Conservation (phyloP, 2,329 filamentous ascomycete species). For the Xylaria sp. region DNA sequence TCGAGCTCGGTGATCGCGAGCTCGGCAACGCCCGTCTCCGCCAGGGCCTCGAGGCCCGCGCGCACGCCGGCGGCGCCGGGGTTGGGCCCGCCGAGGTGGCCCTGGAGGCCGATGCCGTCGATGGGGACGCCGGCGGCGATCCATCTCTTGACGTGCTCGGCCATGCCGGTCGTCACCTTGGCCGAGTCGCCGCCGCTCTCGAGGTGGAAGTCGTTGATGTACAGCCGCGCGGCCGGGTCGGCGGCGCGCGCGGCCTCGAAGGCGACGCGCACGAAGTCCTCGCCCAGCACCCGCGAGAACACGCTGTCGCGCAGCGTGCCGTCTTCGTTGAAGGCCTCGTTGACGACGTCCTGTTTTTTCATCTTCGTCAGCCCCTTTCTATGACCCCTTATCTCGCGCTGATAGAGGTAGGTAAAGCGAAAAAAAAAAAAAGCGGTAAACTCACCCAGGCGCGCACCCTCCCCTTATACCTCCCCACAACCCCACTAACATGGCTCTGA, state of each 20-base stretch:
- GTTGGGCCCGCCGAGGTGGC: conserved; percentile 44
- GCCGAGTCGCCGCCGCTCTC: conserved; percentile 58
- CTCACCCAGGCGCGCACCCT: conserved; percentile 57
- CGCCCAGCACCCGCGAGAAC: conserved; percentile 67
- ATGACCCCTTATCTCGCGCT: background rate
- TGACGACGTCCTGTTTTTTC: conserved; percentile 55
- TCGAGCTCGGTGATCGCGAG: conserved; percentile 61
- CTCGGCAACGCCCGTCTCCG: conserved; percentile 46
- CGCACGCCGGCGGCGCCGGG: conserved; percentile 42
- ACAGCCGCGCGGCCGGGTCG: conserved; percentile 68
- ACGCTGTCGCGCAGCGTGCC: conserved; percentile 60
- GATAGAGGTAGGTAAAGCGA: no score
- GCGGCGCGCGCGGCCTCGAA: conserved; percentile 66
- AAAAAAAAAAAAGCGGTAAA: background rate
- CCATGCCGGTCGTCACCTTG: conserved; percentile 55
- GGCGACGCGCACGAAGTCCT: conserved; percentile 68
- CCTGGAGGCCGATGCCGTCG: conserved; percentile 58
- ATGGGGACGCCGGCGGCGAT: conserved; percentile 56
- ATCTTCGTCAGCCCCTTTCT: background rate
- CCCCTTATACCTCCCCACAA: conserved; percentile 61
- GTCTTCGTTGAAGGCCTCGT: conserved; percentile 63
- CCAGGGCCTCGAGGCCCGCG: conserved; percentile 48
- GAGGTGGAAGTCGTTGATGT: conserved; percentile 73
- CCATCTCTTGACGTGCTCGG: conserved; percentile 53
- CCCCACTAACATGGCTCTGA: conserved; percentile 57